These are phyloP conservation scores for Yamadazyma philogaea DNA, from an alignment of 805 yeast species.

Conservation along the genomic window DNA sequence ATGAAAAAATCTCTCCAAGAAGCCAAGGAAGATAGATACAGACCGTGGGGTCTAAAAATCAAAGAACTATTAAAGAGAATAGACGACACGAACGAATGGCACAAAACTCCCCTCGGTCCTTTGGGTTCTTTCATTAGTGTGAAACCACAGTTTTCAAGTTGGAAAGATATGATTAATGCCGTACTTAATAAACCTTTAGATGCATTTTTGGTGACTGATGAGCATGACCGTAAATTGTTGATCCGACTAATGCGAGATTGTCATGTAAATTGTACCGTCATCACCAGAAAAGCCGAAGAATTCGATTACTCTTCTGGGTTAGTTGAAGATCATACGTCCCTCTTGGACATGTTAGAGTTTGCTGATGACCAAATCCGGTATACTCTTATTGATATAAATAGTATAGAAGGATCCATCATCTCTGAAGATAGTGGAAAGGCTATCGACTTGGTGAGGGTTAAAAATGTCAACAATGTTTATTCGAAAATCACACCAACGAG, in stretches of 20 bases:
- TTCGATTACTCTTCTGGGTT: conserved; percentile 50
- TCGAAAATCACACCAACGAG: conserved; percentile 46
- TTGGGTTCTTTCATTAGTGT: conserved; percentile 61
- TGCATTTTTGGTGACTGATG: conserved; percentile 66
- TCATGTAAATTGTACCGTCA: conserved; percentile 30
- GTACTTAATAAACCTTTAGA: conserved; percentile 48
- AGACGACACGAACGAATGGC: conserved; percentile 29
- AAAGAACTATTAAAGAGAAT: conserved; percentile 42
- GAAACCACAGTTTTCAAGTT: conserved; percentile 49
- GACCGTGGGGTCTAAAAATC: conserved; percentile 52
- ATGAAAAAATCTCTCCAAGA: conserved; percentile 14
- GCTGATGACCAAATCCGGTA: conserved; percentile 53
- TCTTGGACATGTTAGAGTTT: conserved; percentile 61
- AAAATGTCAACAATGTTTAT: conserved; percentile 41
- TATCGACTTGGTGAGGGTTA: conserved; percentile 30
- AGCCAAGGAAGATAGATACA: conserved; percentile 33
- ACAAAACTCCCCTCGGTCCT: conserved; percentile 71
- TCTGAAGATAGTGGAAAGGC: conserved; percentile 52
- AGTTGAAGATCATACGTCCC: conserved; percentile 43
- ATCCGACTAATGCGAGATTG: conserved; percentile 15
- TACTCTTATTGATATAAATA: conserved; percentile 59
- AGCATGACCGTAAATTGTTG: conserved; percentile 50
- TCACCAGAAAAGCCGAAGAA: conserved; percentile 52
- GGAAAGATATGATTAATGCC: conserved; percentile 62
- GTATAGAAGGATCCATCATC: conserved; percentile 58